Base-by-base conservation (phyloP, 495 filamentous ascomycete species). In the Elaphomyces granulatus region DNA sequence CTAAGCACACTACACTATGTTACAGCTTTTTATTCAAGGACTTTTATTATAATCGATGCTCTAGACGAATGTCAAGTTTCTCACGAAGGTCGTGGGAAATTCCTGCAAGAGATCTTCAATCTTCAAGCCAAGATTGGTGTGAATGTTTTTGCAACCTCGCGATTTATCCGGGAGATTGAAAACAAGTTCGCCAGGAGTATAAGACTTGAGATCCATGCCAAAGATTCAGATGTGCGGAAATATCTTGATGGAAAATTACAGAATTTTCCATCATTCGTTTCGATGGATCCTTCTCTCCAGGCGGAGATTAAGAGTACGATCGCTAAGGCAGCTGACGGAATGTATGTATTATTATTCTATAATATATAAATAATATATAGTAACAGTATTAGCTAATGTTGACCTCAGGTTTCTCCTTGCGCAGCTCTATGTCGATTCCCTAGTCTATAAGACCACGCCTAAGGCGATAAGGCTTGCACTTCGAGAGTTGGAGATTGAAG, bases 11-110 rank as follows among this genome's bases (percentile, higher is more conserved):
- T 69, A 1, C 32, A 40, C 10, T 46, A 20, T 15, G 34, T 58
- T n/a, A 15, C 49, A 19, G 17, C 4, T 19, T 1, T 21, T 1
- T 53, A 51, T 19, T 51, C 48, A 7, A 50, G 28, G 37, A 45
- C 49, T 4, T 67, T 66, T 38, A 52, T 71, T 32, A 15, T 71
- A 12, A 20, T 68, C 12, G 64, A 70, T 41, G 66, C 66, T 26
- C 46, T 70, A 4, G 65, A 70, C 43, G 66, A 70, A 45, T 61
- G 56, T 37, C 31, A 34, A 36, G 41, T 34, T 15, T 32, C 50
- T 21, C 43, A 59, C 42, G 53, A 49, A 48, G 51, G 42, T 48
- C 50, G 30, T 43, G 12, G 35, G 45, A 19, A 18, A 26, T n/a
- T 46, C 64, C 40, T 64, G 10, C 43, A 40, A 15, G 46, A 48